Percentiles rank a stretch among this genome's conserved stretches.
Evolutionary conservation across 371 early-diverging fungal species (phyloP).

Genomic region (Apophysomyces sp.): DNA sequence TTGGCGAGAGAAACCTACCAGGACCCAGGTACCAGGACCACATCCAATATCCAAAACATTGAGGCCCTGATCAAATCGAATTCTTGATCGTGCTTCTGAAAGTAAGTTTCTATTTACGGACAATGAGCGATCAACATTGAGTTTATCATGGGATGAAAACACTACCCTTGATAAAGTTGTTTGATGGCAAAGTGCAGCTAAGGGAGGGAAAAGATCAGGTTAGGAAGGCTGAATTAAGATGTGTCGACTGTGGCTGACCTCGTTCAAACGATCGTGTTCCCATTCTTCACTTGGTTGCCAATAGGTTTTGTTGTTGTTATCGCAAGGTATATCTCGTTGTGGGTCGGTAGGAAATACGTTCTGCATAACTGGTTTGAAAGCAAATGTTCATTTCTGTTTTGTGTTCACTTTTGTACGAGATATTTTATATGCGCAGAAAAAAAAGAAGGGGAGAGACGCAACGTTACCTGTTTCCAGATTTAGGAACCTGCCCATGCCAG

Average conservation of each 20-base stretch:
- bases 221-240: too few relatives aligned
- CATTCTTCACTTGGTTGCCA: neutral
- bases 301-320: neutral
- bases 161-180: neutral
- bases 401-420: neutral
- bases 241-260: neutral
- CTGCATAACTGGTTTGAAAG: neutral
- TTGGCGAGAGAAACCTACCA: constrained; percentile 22
- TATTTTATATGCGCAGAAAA: neutral
- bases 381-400: neutral
- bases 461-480: too few relatives aligned
- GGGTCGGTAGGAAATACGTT: too few relatives aligned
- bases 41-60: constrained; percentile 41
- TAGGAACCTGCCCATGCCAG: neutral
- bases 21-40: constrained; percentile 56
- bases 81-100: neutral
- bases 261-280: neutral
- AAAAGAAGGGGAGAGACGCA: neutral
- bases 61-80: neutral
- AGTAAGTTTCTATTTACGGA: neutral
- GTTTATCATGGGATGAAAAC: neutral
- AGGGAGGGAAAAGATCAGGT: neutral
- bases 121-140: neutral
- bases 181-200: neutral
- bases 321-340: neutral